Evolutionary conservation across 768 basidiomycete genomes (phyloP).

Genomic region (Mycena galopus): DNA sequence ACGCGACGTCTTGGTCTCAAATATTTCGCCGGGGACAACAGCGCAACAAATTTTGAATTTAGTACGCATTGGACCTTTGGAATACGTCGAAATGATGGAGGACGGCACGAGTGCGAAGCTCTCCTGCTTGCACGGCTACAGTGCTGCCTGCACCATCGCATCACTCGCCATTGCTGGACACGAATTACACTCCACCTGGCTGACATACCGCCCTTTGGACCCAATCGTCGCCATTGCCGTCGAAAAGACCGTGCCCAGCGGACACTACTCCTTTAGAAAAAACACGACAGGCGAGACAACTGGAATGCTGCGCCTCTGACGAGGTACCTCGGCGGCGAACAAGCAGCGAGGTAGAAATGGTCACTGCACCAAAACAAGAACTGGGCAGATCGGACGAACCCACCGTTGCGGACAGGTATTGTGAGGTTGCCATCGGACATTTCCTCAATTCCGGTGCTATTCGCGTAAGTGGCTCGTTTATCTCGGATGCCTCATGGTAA

Average conservation of each 20-base stretch:
- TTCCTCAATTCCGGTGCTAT: too few relatives aligned
- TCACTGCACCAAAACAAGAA: neutral
- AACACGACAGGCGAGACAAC: neutral
- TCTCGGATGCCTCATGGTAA: neutral
- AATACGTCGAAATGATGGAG: neutral
- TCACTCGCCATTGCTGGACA: neutral
- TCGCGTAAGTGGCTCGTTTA: neutral
- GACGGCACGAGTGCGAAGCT: neutral
- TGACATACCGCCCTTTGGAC: constrained; percentile 5
- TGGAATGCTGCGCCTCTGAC: neutral
- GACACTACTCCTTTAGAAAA: neutral
- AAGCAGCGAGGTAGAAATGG: neutral
- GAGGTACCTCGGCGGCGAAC: neutral
- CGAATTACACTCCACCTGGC: neutral
- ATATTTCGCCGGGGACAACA: neutral
- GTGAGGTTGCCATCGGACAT: too few relatives aligned
- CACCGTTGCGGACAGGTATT: too few relatives aligned
- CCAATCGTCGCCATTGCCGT: constrained; percentile 2
- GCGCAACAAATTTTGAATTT: neutral
- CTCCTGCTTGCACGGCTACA: neutral
- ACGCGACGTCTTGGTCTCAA: neutral
- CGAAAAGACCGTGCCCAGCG: neutral
- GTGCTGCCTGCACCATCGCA: neutral
- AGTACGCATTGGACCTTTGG: neutral
- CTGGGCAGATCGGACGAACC: too few relatives aligned